A percentile compares a stretch with the other conserved stretches of the same genome.
phyloP scores from a whole-genome alignment of 164 flowering plant genomes.

The Nymphaea thermarum region DNA sequence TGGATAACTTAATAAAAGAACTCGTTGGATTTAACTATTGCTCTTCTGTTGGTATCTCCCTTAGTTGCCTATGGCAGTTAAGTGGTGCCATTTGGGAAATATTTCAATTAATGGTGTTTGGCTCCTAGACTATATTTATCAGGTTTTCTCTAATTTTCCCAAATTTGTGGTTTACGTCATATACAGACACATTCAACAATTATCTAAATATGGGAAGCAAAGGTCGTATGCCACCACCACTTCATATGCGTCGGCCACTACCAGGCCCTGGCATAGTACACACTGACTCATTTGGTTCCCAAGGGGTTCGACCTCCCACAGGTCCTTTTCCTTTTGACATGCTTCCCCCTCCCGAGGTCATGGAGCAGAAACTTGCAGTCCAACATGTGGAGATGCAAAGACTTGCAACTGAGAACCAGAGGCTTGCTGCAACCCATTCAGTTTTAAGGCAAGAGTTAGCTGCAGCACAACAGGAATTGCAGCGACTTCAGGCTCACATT shows the following conservation, averaged over 20 bases:
- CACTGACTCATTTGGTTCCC: conserved; percentile 55
- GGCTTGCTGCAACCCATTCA: conserved; percentile 85
- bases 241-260: conserved; percentile 44
- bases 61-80: too few species aligned
- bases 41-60: too few species aligned
- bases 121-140: too few species aligned
- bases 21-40: too few species aligned
- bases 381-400: conserved; percentile 80
- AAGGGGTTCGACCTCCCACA: conserved; percentile 35
- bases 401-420: conserved; percentile 75
- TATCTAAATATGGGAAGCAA: conserved; percentile 57
- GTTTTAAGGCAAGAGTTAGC: conserved; percentile 83
- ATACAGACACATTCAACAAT: neutral
- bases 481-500: conserved; percentile 53
- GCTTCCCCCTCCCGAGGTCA: conserved; percentile 63
- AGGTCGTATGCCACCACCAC: conserved; percentile 63
- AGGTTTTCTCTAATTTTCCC: too few species aligned
- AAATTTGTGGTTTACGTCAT: too few species aligned
- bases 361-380: conserved; percentile 78
- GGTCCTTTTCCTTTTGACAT: conserved; percentile 49
- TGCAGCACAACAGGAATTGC: conserved; percentile 75
- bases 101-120: too few species aligned
- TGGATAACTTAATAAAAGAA: too few species aligned
- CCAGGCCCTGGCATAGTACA: conserved; percentile 51
- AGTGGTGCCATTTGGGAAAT: too few species aligned